phyloP scores from a whole-genome alignment of 2,329 filamentous ascomycete species.

The Epichloe scottii region DNA sequence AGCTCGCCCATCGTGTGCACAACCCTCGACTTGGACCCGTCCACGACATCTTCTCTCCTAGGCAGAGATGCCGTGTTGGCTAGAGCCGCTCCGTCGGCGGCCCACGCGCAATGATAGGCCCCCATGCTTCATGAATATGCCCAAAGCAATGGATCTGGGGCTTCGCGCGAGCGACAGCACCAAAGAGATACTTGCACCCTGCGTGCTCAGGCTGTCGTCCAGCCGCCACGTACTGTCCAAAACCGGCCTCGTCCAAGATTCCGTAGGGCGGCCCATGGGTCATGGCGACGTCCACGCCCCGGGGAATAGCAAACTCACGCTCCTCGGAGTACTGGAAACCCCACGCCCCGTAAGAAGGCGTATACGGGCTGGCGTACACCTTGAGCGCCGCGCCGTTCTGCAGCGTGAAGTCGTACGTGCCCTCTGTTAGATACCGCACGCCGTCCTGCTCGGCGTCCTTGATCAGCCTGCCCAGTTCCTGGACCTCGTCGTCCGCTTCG shows the following conservation, averaged over 20 bases:
- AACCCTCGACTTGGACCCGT: constrained; percentile 24
- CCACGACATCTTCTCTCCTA: constrained; percentile 20
- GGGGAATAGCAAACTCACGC: constrained; percentile 26
- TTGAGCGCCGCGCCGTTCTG: constrained; percentile 35
- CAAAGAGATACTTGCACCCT: constrained; percentile 33
- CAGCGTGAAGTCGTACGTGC: constrained; percentile 33
- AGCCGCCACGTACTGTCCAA: background rate
- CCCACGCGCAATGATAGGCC: constrained; percentile 41
- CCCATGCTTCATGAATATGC: constrained; percentile 49
- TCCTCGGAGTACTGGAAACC: constrained; percentile 35
- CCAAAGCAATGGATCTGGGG: constrained; percentile 44
- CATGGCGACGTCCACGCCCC: constrained; percentile 32
- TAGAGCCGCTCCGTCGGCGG: constrained; percentile 3
- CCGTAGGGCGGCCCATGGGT: constrained; percentile 43
- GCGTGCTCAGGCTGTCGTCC: constrained; percentile 13
- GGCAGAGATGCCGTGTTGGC: constrained; percentile 7
- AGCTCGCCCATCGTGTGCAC: constrained; percentile 22
- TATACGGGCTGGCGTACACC: constrained; percentile 42
- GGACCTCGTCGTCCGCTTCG: constrained; percentile 9
- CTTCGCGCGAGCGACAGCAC: constrained; percentile 27
- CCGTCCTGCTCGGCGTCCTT: constrained; percentile 21
- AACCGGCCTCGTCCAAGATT: constrained; percentile 30
- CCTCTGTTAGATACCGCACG: constrained; percentile 35
- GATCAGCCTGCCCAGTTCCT: constrained; percentile 23
- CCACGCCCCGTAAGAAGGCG: constrained; percentile 32